phyloP scores from a whole-genome alignment of 2,329 filamentous ascomycete species.

The Volutella citrinella region DNA sequence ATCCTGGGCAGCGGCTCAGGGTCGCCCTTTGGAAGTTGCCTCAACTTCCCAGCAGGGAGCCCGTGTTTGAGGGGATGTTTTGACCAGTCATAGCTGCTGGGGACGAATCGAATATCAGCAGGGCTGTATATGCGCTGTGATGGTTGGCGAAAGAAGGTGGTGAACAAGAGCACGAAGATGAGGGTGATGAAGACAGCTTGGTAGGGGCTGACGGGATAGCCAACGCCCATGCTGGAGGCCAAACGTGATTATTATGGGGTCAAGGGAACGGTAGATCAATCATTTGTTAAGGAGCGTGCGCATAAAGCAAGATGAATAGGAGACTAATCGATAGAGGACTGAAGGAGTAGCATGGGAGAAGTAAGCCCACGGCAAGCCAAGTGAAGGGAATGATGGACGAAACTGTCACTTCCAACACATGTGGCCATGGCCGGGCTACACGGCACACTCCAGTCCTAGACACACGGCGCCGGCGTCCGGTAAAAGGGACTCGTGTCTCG shows the following conservation, averaged over 20 bases:
- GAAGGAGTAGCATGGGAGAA: no score
- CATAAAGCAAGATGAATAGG: no score
- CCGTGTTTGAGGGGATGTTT: slow-evolving; percentile 12
- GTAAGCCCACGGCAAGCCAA: no score
- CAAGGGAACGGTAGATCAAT: no score
- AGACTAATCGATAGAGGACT: no score
- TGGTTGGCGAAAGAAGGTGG: slow-evolving; percentile 13
- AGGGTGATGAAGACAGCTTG: slow-evolving; percentile 16
- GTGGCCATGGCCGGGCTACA: no score
- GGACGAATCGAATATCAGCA: slow-evolving; percentile 12
- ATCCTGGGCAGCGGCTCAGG: slow-evolving; percentile 15
- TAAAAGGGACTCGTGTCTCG: no score
- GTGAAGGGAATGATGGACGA: no score
- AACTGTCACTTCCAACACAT: no score
- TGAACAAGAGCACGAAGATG: slow-evolving; percentile 13
- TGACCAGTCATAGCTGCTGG: slow-evolving; percentile 22
- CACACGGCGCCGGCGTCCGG: no score
- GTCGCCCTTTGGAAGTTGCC: slow-evolving; percentile 10
- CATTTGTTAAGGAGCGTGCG: no score
- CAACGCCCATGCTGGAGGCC: slow-evolving; percentile 1
- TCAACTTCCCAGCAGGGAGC: slow-evolving; percentile 10
- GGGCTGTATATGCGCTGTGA: slow-evolving; percentile 2
- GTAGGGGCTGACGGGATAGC: slow-evolving; percentile 14
- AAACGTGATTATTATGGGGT: not conserved
- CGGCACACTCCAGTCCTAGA: no score